These are phyloP conservation scores for Podila verticillata DNA, from an alignment of 192 early-diverging fungal species.

Conservation along the genomic window DNA sequence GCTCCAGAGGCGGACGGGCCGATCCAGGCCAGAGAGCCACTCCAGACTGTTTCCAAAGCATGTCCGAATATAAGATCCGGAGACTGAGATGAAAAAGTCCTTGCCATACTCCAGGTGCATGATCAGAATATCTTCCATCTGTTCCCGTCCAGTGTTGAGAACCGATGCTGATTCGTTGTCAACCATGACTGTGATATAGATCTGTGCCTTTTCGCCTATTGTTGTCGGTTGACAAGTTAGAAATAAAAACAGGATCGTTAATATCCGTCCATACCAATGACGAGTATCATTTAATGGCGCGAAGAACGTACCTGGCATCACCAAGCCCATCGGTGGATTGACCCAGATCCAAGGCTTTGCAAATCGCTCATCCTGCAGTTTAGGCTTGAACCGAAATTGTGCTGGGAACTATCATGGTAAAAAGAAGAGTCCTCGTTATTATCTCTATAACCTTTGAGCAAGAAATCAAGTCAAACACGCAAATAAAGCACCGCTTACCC, in stretches of 20 bases:
- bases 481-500: slow-evolving; percentile 18
- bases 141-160: slow-evolving; percentile 68
- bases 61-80: slow-evolving; percentile 74
- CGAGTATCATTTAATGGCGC: neutral
- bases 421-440: slow-evolving; percentile 1
- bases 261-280: neutral
- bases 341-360: slow-evolving; percentile 81
- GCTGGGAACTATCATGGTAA: slow-evolving; percentile 64
- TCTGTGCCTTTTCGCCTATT: slow-evolving; percentile 66
- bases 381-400: slow-evolving; percentile 79
- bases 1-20: slow-evolving; percentile 64
- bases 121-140: slow-evolving; percentile 81
- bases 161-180: slow-evolving; percentile 55
- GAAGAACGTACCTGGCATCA: slow-evolving; percentile 72
- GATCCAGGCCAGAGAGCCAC: slow-evolving; percentile 65
- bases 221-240: neutral
- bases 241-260: neutral
- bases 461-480: too few relatives aligned
- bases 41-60: slow-evolving; percentile 82
- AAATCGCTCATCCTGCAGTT: slow-evolving; percentile 63
- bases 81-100: slow-evolving; percentile 85
- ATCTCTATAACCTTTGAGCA: too few relatives aligned
- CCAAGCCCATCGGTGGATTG: slow-evolving; percentile 69
- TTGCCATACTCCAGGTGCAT: slow-evolving; percentile 82
- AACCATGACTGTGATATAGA: slow-evolving; percentile 69